Percentiles rank a stretch among this genome's conserved stretches.
Conservation (phyloP, 192 early-diverging fungal genomes). For the Piromyces finnis region DNA sequence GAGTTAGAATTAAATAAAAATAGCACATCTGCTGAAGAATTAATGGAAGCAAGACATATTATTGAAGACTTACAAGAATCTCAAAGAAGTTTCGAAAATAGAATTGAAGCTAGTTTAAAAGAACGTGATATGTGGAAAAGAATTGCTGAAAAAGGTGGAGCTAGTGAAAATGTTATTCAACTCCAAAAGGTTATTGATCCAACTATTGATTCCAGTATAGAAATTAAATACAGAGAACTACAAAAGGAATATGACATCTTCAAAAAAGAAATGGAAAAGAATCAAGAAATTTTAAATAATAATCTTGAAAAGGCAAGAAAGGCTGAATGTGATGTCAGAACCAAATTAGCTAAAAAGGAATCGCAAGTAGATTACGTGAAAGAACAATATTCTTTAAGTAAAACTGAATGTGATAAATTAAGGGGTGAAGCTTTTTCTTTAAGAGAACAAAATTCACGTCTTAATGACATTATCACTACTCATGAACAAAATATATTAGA, state of each 20-base stretch:
- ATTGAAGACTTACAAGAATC: not conserved
- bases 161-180: not conserved
- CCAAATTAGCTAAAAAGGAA: not conserved
- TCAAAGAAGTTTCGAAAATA: not conserved
- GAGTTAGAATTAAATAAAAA: not conserved
- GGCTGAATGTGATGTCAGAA: not conserved
- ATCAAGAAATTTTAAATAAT: not conserved
- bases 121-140: not conserved
- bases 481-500: not conserved
- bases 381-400: not conserved
- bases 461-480: not conserved
- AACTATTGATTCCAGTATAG: not conserved
- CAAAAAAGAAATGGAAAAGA: not conserved
- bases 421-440: not conserved
- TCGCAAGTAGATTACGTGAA: not conserved
- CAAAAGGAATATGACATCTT: not conserved
- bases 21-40: not conserved
- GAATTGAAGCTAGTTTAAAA: not conserved
- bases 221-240: not conserved
- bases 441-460: not conserved
- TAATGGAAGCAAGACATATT: not conserved
- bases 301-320: not conserved
- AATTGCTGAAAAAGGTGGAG: not conserved
- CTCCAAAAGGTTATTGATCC: not conserved
- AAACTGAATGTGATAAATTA: not conserved